These are phyloP conservation scores for Lactifluus hygrophoroides DNA, from an alignment of 768 basidiomycete genomes.

Conservation along the genomic window DNA sequence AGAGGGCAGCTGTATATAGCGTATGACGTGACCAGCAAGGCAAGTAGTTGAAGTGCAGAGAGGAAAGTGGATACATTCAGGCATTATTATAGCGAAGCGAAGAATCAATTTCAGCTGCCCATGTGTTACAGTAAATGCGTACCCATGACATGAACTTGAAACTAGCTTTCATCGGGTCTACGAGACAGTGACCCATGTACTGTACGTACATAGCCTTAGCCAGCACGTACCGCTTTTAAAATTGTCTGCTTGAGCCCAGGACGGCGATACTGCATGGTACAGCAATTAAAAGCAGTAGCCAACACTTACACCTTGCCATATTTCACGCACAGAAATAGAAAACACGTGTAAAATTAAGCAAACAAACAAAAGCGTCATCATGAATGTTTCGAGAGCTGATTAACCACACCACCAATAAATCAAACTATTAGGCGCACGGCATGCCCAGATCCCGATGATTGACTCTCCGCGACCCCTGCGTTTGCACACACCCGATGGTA, in stretches of 20 bases:
- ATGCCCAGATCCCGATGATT: constrained; percentile 56
- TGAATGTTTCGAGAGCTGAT: constrained; percentile 58
- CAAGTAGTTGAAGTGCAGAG: background rate
- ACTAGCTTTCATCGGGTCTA: too few relatives aligned
- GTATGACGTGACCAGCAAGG: background rate
- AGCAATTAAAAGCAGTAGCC: background rate
- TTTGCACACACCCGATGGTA: constrained; percentile 17
- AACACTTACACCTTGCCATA: background rate
- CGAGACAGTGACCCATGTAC: too few relatives aligned
- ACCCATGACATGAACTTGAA: background rate
- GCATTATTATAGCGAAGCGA: background rate
- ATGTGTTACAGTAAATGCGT: background rate
- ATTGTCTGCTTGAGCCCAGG: background rate
- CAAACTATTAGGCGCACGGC: constrained; percentile 41
- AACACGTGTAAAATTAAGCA: background rate
- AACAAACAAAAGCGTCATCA: background rate
- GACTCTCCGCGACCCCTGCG: constrained; percentile 35
- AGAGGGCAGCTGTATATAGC: background rate
- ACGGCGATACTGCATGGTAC: background rate
- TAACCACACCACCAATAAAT: constrained; percentile 48
- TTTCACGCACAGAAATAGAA: background rate
- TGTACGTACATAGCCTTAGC: too few relatives aligned
- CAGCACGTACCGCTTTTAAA: background rate
- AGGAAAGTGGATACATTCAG: background rate
- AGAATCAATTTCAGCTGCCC: constrained; percentile 4